Evolutionary conservation across 257 asterid genomes (phyloP), one percentile per base, ranked within the genome.

Genomic region (Jasminum sambac): DNA sequence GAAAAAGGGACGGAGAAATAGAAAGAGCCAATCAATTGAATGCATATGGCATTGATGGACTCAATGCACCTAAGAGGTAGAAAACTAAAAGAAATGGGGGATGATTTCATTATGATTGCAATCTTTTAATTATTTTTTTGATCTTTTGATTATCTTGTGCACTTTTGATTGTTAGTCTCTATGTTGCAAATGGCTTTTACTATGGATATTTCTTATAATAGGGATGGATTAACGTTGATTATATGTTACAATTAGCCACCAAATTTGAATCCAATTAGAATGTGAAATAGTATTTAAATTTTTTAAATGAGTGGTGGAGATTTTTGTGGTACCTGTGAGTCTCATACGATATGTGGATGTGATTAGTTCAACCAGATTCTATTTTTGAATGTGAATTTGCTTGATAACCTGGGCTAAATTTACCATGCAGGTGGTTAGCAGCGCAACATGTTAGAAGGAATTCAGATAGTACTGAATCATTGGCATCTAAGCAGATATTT

Each of bases 381-480:
- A n/a, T n/a, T n/a, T n/a, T n/a, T n/a, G n/a, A n/a, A n/a, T n/a
- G n/a, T n/a, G n/a, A n/a, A n/a, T n/a, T n/a, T n/a, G n/a, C n/a
- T n/a, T n/a, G n/a, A n/a, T n/a, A n/a, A n/a, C n/a, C n/a, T n/a
- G n/a, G n/a, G n/a, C n/a, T n/a, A n/a, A n/a, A n/a, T n/a, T n/a
- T n/a, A n/a, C n/a, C n/a, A 63, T 67, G 25, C 63, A 66, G 71
- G 81, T 86, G 86, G 81, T 77, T 75, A 59, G 77, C 43, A 12
- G 70, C 74, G 65, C 85, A 81, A 79, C 81, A 81, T 68, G 75
- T 67, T 14, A 72, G 66, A 67, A 73, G 70, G 68, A 77, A 71
- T 64, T 23, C 66, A 25, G 85, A 83, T 42, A 76, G 71, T 39
- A 58, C 76, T 57, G 87, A 82, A 37, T 44, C 55, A 46, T 70